phyloP scores from a whole-genome alignment of 2,329 filamentous ascomycete genomes.

The Colletotrichum sublineola region DNA sequence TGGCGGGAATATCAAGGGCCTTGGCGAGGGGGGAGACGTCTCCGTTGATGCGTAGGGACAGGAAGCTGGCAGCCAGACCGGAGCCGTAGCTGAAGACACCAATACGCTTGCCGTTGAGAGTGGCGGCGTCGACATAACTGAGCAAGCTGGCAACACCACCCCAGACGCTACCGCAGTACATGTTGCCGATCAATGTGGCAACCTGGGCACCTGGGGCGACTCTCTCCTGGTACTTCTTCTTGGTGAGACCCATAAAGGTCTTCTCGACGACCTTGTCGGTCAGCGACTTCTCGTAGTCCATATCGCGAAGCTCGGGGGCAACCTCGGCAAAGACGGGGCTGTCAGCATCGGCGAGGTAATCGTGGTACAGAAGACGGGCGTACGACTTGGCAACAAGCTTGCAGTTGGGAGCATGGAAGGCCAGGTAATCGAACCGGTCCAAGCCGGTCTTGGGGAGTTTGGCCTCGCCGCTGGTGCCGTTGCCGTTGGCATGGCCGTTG shows the following conservation, averaged over 20 bases:
- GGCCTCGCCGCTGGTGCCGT: slow-evolving; percentile 46
- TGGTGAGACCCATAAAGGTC: slow-evolving; percentile 85
- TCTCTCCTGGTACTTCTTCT: slow-evolving; percentile 86
- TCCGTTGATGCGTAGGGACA: slow-evolving; percentile 80
- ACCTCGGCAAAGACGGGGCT: slow-evolving; percentile 79
- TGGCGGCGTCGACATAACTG: slow-evolving; percentile 71
- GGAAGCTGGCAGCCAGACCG: slow-evolving; percentile 78
- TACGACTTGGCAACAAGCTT: slow-evolving; percentile 90
- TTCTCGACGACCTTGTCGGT: slow-evolving; percentile 88
- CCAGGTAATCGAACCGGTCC: slow-evolving; percentile 86
- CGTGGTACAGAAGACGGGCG: slow-evolving; percentile 86
- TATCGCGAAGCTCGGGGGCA: slow-evolving; percentile 79
- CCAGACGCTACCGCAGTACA: slow-evolving; percentile 80
- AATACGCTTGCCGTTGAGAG: slow-evolving; percentile 78
- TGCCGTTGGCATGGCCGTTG: slow-evolving; percentile 65
- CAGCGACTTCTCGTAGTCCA: slow-evolving; percentile 84
- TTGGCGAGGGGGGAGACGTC: slow-evolving; percentile 77
- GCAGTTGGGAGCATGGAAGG: slow-evolving; percentile 89
- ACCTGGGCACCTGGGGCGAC: slow-evolving; percentile 81
- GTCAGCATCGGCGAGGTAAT: slow-evolving; percentile 80
- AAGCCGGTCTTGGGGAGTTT: slow-evolving; percentile 70
- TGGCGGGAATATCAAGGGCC: slow-evolving; percentile 76
- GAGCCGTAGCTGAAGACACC: slow-evolving; percentile 85
- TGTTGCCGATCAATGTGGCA: slow-evolving; percentile 80
- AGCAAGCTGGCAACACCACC: slow-evolving; percentile 81